phyloP scores from a whole-genome alignment of 306 rosid species.

The Prunus davidiana region DNA sequence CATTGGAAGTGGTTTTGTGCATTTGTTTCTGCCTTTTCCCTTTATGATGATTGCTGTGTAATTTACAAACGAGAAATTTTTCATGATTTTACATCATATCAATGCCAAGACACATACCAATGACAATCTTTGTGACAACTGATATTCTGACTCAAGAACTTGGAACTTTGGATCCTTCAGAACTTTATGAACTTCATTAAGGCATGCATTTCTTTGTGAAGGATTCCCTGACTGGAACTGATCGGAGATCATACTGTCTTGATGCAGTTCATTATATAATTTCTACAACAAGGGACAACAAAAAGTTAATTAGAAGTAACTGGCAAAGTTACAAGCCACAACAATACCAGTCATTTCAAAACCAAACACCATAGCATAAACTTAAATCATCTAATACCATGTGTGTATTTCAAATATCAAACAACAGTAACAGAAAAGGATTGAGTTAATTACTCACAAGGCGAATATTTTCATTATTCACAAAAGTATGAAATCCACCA shows the following conservation, averaged over 20 bases:
- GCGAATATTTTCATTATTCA: not conserved
- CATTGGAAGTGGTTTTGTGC: not conserved
- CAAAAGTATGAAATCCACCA: not conserved
- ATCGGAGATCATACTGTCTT: constrained; percentile 32
- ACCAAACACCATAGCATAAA: not conserved
- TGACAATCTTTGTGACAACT: constrained; percentile 51
- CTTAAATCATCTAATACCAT: not conserved
- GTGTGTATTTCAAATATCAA: not conserved
- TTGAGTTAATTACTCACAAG: not conserved
- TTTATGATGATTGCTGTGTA: not conserved
- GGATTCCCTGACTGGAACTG: constrained; percentile 46
- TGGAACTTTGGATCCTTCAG: constrained; percentile 64
- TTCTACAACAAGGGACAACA: constrained; percentile 41
- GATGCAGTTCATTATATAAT: constrained; percentile 34
- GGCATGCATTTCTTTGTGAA: constrained; percentile 35
- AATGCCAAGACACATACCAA: constrained; percentile 48
- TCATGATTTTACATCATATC: not conserved
- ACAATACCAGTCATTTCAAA: not conserved
- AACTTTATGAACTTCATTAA: constrained; percentile 50
- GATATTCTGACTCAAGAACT: constrained; percentile 63
- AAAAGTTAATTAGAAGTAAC: constrained; percentile 12
- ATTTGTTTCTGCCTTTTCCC: not conserved
- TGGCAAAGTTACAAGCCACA: not conserved
- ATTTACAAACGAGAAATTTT: not conserved
- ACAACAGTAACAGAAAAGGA: not conserved